Conservation (phyloP, 1,284 basidiomycete species). For the Pterula multifida region DNA sequence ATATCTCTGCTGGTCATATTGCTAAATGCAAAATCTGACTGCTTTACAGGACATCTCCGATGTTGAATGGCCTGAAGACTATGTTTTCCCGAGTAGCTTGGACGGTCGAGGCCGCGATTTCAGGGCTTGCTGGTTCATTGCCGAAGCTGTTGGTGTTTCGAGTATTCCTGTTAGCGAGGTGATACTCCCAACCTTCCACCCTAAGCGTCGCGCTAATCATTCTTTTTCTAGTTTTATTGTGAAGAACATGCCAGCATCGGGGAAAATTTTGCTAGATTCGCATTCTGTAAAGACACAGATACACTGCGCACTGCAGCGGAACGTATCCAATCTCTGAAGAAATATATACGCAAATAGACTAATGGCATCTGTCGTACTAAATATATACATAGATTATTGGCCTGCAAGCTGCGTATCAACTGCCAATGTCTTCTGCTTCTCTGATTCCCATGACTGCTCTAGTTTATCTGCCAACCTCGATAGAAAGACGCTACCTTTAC, state of each 20-base stretch:
- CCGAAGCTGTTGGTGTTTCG: conserved; percentile 79
- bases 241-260: conserved; percentile 76
- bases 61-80: conserved; percentile 75
- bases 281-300: conserved; percentile 88
- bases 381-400: neutral
- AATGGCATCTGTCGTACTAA: neutral
- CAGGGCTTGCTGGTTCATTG: conserved; percentile 88
- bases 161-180: conserved; percentile 92
- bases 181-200: conserved; percentile 10
- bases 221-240: conserved; percentile 67
- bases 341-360: conserved; percentile 34
- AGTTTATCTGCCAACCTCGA: conserved; percentile 64
- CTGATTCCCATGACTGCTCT: conserved; percentile 16
- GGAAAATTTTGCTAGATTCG: conserved; percentile 78
- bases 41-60: conserved; percentile 62
- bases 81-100: conserved; percentile 69
- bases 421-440: no score
- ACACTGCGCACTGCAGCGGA: conserved; percentile 72
- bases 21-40: conserved; percentile 2
- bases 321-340: conserved; percentile 60
- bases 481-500: conserved; percentile 38
- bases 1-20: conserved; percentile 14
- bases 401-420: no score
- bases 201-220: neutral
- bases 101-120: conserved; percentile 82